Conservation (phyloP, 1,284 basidiomycete species). For the Rhodotorula sp. region DNA sequence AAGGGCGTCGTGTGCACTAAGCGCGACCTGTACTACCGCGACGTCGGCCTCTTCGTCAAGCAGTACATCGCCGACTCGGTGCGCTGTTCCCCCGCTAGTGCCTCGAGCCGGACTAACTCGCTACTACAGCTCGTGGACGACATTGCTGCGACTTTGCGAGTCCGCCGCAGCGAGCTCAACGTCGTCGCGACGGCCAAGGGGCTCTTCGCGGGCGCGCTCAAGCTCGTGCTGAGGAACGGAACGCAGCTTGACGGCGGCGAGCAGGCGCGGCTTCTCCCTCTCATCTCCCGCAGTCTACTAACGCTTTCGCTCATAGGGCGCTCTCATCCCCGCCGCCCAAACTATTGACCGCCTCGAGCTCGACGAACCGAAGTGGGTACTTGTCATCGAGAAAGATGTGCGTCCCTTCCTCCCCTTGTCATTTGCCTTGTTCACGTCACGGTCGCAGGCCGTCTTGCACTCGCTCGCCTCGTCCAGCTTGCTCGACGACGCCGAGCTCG, state of each 20-base stretch:
- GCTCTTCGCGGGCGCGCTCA: conserved; percentile 69
- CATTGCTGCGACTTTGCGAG: conserved; percentile 73
- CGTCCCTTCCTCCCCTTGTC: conserved; percentile 29
- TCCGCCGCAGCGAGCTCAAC: conserved; percentile 73
- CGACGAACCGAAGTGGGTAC: conserved; percentile 66
- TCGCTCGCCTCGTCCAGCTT: conserved; percentile 67
- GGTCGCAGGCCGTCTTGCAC: conserved; percentile 79
- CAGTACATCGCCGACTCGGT: conserved; percentile 76
- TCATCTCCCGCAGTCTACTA: fast-evolving
- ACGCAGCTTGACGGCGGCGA: conserved; percentile 53
- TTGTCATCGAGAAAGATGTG: conserved; percentile 90
- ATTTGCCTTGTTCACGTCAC: background rate
- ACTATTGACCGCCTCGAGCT: conserved; percentile 65
- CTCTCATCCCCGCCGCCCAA: conserved; percentile 73
- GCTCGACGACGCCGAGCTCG: conserved; percentile 57
- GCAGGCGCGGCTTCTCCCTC: background rate
- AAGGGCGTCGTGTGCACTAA: conserved; percentile 27
- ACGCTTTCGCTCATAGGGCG: conserved; percentile 56
- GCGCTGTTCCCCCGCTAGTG: conserved; percentile 27
- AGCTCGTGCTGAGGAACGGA: conserved; percentile 62
- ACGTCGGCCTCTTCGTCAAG: conserved; percentile 70
- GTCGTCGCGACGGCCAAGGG: conserved; percentile 87
- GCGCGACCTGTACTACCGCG: conserved; percentile 81
- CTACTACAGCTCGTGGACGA: conserved; percentile 77
- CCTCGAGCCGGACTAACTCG: background rate